Percentiles rank a stretch among this genome's conserved stretches.
Evolutionary conservation across 2,329 filamentous ascomycete genomes (phyloP).

Genomic region (Huntiella bhutanensis): DNA sequence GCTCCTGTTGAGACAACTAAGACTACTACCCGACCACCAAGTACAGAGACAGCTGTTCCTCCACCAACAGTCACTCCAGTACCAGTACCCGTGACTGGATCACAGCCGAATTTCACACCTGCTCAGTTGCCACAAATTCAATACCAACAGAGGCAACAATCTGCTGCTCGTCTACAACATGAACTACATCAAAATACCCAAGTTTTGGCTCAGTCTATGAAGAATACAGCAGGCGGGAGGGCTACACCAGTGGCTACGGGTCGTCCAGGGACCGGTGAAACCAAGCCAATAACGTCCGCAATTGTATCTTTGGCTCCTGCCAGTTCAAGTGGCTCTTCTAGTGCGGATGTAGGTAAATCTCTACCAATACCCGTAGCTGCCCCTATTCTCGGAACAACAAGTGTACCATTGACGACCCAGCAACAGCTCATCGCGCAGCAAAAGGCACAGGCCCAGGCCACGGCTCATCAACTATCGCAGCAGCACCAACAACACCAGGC

Average conservation of each 20-base stretch:
- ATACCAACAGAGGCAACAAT: neutral
- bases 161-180: neutral
- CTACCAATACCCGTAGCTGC: too few relatives aligned
- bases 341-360: too few relatives aligned
- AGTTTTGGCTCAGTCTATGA: too few relatives aligned
- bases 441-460: constrained; percentile 5
- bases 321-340: too few relatives aligned
- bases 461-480: constrained; percentile 3
- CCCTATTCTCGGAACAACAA: too few relatives aligned
- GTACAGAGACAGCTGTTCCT: neutral
- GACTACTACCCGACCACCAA: neutral
- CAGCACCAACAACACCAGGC: constrained; percentile 1
- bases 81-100: neutral
- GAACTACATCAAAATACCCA: neutral
- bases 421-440: constrained; percentile 1
- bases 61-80: neutral
- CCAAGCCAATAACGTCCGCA: too few relatives aligned
- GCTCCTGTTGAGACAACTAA: neutral
- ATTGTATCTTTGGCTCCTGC: too few relatives aligned
- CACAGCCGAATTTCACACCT: neutral
- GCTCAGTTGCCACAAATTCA: neutral
- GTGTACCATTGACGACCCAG: neutral
- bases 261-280: too few relatives aligned
- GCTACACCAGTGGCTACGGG: too few relatives aligned
- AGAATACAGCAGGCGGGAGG: too few relatives aligned